Evolutionary conservation across 768 basidiomycete genomes (phyloP), one percentile per base, ranked within the genome.

Genomic region (Leccinum boreale): DNA sequence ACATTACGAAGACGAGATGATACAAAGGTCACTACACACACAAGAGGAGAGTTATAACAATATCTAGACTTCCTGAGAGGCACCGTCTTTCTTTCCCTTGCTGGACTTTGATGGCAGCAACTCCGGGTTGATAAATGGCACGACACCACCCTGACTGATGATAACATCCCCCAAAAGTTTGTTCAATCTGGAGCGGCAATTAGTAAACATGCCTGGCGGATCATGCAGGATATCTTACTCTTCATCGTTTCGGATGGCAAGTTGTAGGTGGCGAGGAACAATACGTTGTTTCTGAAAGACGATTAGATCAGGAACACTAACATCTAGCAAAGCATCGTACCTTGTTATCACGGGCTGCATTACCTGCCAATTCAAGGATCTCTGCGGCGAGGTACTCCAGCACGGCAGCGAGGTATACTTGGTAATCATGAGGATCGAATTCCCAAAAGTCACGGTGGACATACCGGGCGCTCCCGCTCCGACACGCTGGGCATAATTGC

Each of bases 301-400:
- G 10, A 45, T 3, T 58, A 11, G 58, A 50, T 4, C 8, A 1
- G 5, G 39, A 1, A 28, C 3, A 5, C 28, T 12, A 1, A 9
- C 7, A 52, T 11, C 5, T 17, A 35, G 19, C 5, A 10, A 24
- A 46, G 5, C 2, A 2, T 10, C 47, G 19, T 55, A 74, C 71
- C 67, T 89, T 88, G 78, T 90, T 85, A 69, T 91, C 88, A 59
- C 86, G 82, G 50, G 90, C 89, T 35, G 85, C 83, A 65, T 85
- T 85, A 5, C 92, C 92, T 54, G 92, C 90, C 47, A 93, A 78
- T 73, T 94, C 92, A 53, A 93, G 82, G 67, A 94, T 85, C 73
- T 94, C 92, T 28, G 92, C 92, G 6, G 85, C 82, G 36, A 94
- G 81, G 72, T 94, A 94, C 73, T 94, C 92, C 26, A 94, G 81